A percentile compares a stretch with the other conserved stretches of the same genome.
phyloP scores from a whole-genome alignment of 1,284 basidiomycete species.

The Puccinia hordei region DNA sequence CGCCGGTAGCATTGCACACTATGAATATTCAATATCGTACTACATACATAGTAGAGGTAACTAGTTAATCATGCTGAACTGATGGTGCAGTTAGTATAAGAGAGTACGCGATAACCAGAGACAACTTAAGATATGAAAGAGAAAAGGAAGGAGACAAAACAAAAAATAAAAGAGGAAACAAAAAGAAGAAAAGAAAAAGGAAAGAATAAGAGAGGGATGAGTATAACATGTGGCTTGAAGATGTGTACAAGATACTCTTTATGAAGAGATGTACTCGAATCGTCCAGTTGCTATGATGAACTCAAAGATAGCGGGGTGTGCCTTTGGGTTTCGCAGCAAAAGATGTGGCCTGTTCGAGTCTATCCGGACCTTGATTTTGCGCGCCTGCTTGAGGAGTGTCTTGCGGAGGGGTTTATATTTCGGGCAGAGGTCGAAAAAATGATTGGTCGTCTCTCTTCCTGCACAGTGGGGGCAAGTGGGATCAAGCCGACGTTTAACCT shows the following conservation, averaged over 20 bases:
- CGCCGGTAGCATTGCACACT: conserved; percentile 6
- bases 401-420: too few relatives aligned
- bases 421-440: too few relatives aligned
- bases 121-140: too few relatives aligned
- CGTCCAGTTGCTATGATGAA: not conserved
- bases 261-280: not conserved
- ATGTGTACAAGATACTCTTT: too few relatives aligned
- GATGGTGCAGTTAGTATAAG: not conserved
- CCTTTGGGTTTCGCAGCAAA: not conserved
- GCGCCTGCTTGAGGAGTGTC: too few relatives aligned
- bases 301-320: not conserved
- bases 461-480: not conserved
- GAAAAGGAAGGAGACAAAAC: not conserved
- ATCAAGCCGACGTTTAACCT: not conserved
- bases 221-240: too few relatives aligned
- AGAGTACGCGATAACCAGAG: not conserved
- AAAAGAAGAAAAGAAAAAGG: conserved; percentile 1
- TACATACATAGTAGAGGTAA: not conserved
- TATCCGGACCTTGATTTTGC: too few relatives aligned
- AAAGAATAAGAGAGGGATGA: conserved; percentile 16
- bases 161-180: not conserved
- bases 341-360: not conserved
- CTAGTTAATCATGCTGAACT: not conserved
- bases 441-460: not conserved
- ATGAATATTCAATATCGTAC: not conserved